A percentile compares a stretch with the other conserved stretches of the same genome.
Conservation (phyloP, 371 early-diverging fungal genomes). For the Mortierella sp. region DNA sequence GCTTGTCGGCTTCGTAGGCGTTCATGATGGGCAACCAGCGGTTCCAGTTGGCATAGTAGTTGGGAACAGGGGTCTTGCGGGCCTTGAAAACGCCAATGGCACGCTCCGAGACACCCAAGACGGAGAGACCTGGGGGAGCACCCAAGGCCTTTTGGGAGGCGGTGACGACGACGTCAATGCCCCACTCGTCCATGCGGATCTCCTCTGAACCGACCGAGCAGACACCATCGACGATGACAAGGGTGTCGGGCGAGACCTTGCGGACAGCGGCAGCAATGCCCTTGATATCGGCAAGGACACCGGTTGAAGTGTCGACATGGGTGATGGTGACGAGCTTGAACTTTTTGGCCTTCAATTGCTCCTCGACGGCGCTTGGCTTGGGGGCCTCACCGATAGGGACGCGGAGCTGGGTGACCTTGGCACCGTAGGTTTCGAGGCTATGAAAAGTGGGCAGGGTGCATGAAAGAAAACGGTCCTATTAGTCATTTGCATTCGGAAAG, state of each 20-base stretch:
- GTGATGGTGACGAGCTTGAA: conserved; percentile 93
- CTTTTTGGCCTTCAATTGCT: conserved; percentile 61
- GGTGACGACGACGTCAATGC: conserved; percentile 88
- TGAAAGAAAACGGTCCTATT: conserved; percentile 1
- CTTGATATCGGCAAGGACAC: conserved; percentile 88
- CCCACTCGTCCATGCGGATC: conserved; percentile 93
- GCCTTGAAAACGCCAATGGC: conserved; percentile 76
- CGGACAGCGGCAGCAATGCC: conserved; percentile 79
- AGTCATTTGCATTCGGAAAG: not conserved
- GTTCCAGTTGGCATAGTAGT: conserved; percentile 84
- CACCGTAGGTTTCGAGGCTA: conserved; percentile 90
- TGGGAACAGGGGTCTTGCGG: conserved; percentile 76
- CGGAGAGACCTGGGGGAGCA: conserved; percentile 86
- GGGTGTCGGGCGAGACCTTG: conserved; percentile 83
- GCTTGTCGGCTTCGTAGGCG: conserved; percentile 91
- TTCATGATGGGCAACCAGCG: conserved; percentile 95
- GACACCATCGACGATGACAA: conserved; percentile 95
- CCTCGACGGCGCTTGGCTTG: conserved; percentile 67
- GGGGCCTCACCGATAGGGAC: conserved; percentile 74
- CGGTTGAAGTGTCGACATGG: conserved; percentile 97
- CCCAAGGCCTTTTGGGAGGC: conserved; percentile 97
- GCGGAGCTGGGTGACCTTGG: conserved; percentile 80
- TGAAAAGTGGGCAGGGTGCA: not conserved
- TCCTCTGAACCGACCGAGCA: conserved; percentile 96
- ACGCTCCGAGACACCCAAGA: conserved; percentile 82